phyloP scores from a whole-genome alignment of 192 early-diverging fungal genomes.

The Coemansia sp. region DNA sequence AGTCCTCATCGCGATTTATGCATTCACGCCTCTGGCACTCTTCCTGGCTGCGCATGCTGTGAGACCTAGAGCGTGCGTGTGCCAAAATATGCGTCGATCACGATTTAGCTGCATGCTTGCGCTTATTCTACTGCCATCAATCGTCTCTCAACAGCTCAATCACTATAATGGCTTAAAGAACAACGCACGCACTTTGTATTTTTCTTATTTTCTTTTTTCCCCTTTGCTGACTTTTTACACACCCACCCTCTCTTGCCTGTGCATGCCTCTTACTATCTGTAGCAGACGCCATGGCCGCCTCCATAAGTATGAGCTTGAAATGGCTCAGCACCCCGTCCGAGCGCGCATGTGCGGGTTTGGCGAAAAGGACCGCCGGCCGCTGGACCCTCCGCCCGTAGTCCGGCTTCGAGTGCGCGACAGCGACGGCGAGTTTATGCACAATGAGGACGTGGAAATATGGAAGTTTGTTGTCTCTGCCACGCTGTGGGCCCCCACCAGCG shows the following conservation, averaged over 20 bases:
- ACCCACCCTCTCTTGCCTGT: background rate
- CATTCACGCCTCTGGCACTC: background rate
- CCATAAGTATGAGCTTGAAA: conserved; percentile 62
- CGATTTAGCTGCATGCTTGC: background rate
- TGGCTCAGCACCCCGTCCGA: conserved; percentile 70
- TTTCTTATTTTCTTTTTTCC: background rate
- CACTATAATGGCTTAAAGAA: background rate
- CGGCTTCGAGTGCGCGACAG: conserved; percentile 60
- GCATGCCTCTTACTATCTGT: conserved; percentile 14
- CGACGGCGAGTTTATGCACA: conserved; percentile 55
- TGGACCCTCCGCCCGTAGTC: conserved; percentile 71
- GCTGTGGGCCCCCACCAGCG: conserved; percentile 43
- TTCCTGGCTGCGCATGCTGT: conserved; percentile 3
- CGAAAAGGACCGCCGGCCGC: conserved; percentile 72
- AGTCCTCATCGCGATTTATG: background rate
- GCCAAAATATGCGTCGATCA: conserved; percentile 6
- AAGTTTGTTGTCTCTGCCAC: conserved; percentile 52
- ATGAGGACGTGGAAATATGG: conserved; percentile 57
- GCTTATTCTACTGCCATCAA: background rate
- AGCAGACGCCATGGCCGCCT: conserved; percentile 39
- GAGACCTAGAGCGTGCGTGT: background rate
- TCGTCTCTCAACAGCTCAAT: background rate
- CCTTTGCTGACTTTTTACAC: background rate
- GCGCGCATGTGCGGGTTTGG: conserved; percentile 82
- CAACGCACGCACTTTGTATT: conserved; percentile 9